phyloP scores from a whole-genome alignment of 129 eudicot genomes.

The Flaveria robusta region DNA sequence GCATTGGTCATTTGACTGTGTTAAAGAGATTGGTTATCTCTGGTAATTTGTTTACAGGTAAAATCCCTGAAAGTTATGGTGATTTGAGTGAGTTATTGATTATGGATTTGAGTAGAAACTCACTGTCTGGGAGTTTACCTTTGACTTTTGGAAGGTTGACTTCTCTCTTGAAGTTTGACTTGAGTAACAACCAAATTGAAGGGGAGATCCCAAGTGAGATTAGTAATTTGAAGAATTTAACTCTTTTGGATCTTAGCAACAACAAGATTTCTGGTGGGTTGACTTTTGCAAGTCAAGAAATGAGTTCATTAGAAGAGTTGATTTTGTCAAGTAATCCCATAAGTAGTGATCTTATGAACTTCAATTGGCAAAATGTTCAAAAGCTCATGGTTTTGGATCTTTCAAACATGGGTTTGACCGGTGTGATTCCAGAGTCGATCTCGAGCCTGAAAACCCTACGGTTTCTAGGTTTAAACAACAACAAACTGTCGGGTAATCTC shows the following conservation, averaged over 20 bases:
- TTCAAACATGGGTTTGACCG: slow-evolving; percentile 54
- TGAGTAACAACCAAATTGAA: slow-evolving; percentile 56
- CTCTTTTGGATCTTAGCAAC: slow-evolving; percentile 72
- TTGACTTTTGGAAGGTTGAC: slow-evolving; percentile 57
- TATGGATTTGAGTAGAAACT: slow-evolving; percentile 71
- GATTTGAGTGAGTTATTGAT: slow-evolving; percentile 58
- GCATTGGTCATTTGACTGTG: slow-evolving; percentile 44
- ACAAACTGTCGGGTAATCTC: slow-evolving; percentile 58
- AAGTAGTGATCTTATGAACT: slow-evolving; percentile 52
- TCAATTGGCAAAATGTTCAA: slow-evolving; percentile 55
- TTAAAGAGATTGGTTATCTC: slow-evolving; percentile 65
- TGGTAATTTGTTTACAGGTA: slow-evolving; percentile 53
- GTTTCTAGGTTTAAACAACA: slow-evolving; percentile 65
- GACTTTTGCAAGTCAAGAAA: slow-evolving; percentile 50
- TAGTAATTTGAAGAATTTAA: slow-evolving; percentile 57
- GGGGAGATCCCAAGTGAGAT: slow-evolving; percentile 61
- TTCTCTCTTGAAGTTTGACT: slow-evolving; percentile 79
- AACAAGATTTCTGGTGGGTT: slow-evolving; percentile 72
- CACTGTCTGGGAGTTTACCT: slow-evolving; percentile 62
- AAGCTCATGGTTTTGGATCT: slow-evolving; percentile 61
- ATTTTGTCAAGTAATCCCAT: slow-evolving; percentile 64
- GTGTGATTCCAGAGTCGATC: slow-evolving; percentile 65
- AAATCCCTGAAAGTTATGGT: slow-evolving; percentile 59
- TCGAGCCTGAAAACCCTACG: slow-evolving; percentile 45
- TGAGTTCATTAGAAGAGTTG: slow-evolving; percentile 70